phyloP scores from a whole-genome alignment of 2,329 filamentous ascomycete genomes.

The Huntiella omanensis region DNA sequence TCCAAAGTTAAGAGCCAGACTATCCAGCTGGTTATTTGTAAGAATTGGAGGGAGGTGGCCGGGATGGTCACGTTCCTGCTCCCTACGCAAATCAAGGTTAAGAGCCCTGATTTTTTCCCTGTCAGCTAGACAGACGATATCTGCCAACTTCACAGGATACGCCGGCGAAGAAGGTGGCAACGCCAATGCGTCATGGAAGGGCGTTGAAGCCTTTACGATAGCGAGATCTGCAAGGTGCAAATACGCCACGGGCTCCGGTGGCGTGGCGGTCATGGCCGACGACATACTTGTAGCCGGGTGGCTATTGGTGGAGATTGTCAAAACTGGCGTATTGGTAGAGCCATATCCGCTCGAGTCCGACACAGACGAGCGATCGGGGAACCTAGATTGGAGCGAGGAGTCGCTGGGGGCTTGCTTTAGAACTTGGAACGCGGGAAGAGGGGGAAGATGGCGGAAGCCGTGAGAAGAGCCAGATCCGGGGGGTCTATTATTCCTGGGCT shows the following conservation, averaged over 20 bases:
- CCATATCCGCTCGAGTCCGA: conserved; percentile 30
- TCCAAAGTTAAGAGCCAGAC: conserved; percentile 34
- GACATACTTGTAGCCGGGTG: conserved; percentile 16
- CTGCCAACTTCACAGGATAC: conserved; percentile 30
- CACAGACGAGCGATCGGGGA: conserved; percentile 29
- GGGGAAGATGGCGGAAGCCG: not conserved
- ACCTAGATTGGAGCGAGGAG: conserved; percentile 25
- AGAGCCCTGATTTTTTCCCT: conserved; percentile 31
- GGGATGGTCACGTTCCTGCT: conserved; percentile 38
- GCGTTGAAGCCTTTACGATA: conserved; percentile 34
- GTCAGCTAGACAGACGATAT: conserved; percentile 33
- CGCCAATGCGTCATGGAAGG: conserved; percentile 37
- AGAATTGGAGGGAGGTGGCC: conserved; percentile 48
- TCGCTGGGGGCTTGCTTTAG: conserved; percentile 36
- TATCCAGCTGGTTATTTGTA: conserved; percentile 32
- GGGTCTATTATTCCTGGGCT: conserved; percentile 21
- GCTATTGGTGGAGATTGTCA: not conserved
- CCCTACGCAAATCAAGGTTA: conserved; percentile 34
- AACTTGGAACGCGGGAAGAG: conserved; percentile 22
- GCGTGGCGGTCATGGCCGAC: conserved; percentile 22
- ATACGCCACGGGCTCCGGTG: conserved; percentile 35
- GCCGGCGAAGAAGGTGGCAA: conserved; percentile 20
- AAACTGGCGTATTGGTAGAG: conserved; percentile 15
- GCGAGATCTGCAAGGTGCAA: conserved; percentile 36
- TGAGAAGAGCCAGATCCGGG: conserved; percentile 11